Base-by-base conservation (phyloP, 2,329 filamentous ascomycete species). In the Hymenoscyphus scutula region DNA sequence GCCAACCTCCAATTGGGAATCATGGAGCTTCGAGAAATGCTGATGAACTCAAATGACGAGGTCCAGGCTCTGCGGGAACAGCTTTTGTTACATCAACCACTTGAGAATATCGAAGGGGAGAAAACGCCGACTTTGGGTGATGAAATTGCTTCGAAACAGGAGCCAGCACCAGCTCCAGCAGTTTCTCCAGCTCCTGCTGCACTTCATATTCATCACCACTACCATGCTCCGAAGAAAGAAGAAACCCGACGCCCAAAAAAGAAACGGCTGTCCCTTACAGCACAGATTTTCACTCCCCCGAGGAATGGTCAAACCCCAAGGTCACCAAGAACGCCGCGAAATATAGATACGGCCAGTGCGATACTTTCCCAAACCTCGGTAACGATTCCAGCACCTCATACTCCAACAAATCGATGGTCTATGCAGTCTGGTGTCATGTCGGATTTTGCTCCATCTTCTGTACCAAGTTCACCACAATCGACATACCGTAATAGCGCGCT, bases 191-290 rank as follows among this genome's bases (percentile, higher is more conserved):
- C 13, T 25, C 45, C 45, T 13, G 19, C 45, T 25, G 91, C 95
- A 71, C 79, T 97, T 15, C 94, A 97, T 71, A 90, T 98, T 54
- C 94, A 98, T 72, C 93, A 98, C 71, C 94, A 98, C 74, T 97
- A 97, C 73, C 92, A 97, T 68, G 84, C 88, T 11, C 79, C 86
- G 1, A 77, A 82, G 59, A 88, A 86, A 73, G 80, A 83, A 23
- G 87, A 90, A 62, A 72, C 75, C 17, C 84, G 84, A 68, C 87
- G 87, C 64, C 79, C 84, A 8, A 91, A 87, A 77, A 96, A 91
- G 77, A 89, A 88, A 78, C 86, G 90, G 1, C 83, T 85, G 34
- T 81, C 85, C 25, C 77, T 91, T 10, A 83, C 82, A 13, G 79
- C 86, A 0, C 81, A 83, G 32, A 75, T 89, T 17, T 84, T 92